Percentiles rank a stretch among this genome's conserved stretches.
Conservation (phyloP, 768 basidiomycete species). For the Calvatia gigantea region DNA sequence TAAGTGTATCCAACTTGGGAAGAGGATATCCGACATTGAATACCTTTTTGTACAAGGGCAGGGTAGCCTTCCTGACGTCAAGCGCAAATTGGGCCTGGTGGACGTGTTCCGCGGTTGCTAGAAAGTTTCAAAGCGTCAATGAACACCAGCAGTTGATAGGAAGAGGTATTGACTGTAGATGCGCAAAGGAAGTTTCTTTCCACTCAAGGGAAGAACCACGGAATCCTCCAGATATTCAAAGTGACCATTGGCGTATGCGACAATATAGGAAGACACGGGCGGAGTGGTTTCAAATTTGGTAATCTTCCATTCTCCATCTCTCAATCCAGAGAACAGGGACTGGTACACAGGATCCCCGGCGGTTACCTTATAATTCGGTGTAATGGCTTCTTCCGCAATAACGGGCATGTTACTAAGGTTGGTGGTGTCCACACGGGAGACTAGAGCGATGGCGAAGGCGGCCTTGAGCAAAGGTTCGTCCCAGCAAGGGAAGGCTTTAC, state of each 20-base stretch:
- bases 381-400: slow-evolving; percentile 52
- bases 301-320: slow-evolving; percentile 65
- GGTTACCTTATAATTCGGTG: slow-evolving; percentile 29
- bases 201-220: slow-evolving; percentile 76
- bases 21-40: slow-evolving; percentile 92
- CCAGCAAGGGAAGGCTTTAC: slow-evolving; percentile 85
- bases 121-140: neutral
- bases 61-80: slow-evolving; percentile 75
- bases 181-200: slow-evolving; percentile 76
- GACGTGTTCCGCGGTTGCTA: slow-evolving; percentile 80
- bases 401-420: slow-evolving; percentile 88
- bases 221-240: slow-evolving; percentile 74
- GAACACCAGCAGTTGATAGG: neutral
- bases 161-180: slow-evolving; percentile 66
- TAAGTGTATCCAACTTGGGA: slow-evolving; percentile 92
- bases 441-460: slow-evolving; percentile 69
- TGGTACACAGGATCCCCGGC: slow-evolving; percentile 25
- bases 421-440: slow-evolving; percentile 70
- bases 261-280: slow-evolving; percentile 84
- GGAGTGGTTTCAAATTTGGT: slow-evolving; percentile 82
- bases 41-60: slow-evolving; percentile 89
- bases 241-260: slow-evolving; percentile 80
- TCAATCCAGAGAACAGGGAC: slow-evolving; percentile 4
- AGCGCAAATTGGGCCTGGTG: slow-evolving; percentile 84
- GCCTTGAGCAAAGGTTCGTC: slow-evolving; percentile 92